Conservation (phyloP, 768 basidiomycete genomes). For the Mycena olivaceomarginata region DNA sequence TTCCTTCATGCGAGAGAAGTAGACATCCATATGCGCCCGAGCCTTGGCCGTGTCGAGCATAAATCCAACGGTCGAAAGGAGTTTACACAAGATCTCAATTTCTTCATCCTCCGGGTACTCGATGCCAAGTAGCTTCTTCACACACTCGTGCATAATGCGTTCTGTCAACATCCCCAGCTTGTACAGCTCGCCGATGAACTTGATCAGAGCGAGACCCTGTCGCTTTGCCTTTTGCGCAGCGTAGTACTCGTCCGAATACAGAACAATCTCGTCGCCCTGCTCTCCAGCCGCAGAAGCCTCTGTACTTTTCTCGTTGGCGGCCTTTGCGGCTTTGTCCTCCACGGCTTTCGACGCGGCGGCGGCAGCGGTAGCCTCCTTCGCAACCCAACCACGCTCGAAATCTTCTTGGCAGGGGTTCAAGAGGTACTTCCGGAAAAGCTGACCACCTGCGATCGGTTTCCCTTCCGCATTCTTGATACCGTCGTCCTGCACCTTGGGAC, state of each 20-base stretch:
- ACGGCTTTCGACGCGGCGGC: conserved; percentile 91
- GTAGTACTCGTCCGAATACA: conserved; percentile 98
- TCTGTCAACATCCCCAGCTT: conserved; percentile 99
- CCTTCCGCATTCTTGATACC: conserved; percentile 88
- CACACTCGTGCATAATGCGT: conserved; percentile 99
- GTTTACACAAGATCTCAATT: conserved; percentile 96
- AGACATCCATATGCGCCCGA: conserved; percentile 91
- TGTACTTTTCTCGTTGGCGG: too few species aligned
- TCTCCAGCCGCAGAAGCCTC: conserved; percentile 48
- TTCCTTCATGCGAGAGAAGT: conserved; percentile 94
- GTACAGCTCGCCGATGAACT: conserved; percentile 98
- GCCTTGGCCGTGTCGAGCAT: conserved; percentile 89
- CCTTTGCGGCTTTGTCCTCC: too few species aligned
- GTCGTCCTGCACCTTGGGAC: conserved; percentile 91
- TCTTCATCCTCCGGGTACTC: conserved; percentile 98
- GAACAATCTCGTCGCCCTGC: conserved; percentile 80
- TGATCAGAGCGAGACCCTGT: conserved; percentile 96
- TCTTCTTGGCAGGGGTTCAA: conserved; percentile 98
- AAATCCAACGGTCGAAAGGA: conserved; percentile 91
- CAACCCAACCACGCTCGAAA: conserved; percentile 96
- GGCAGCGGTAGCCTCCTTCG: conserved; percentile 89
- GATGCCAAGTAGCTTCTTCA: conserved; percentile 95
- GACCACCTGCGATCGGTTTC: conserved; percentile 92
- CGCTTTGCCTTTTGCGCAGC: conserved; percentile 98
- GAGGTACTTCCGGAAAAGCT: conserved; percentile 97